Percentiles rank a stretch among this genome's conserved stretches.
Conservation (phyloP, 2,329 filamentous ascomycete species). For the Ceratocystis destructans region DNA sequence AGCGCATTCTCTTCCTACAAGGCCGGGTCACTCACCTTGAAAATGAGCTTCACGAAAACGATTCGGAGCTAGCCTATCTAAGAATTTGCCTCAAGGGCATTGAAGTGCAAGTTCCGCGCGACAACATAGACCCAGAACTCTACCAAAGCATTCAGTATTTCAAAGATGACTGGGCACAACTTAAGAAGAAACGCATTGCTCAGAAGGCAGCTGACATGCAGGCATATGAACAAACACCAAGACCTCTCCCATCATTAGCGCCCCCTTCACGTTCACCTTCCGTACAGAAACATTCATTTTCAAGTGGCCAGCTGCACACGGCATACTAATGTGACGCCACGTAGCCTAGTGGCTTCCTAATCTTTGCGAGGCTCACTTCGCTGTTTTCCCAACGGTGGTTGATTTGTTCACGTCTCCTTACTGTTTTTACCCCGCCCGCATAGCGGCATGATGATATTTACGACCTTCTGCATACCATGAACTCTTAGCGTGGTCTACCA, state of each 20-base stretch:
- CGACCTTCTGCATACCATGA: conserved; percentile 2
- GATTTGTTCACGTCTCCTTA: background rate
- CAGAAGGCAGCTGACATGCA: background rate
- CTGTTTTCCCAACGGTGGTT: background rate
- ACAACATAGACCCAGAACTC: conserved; percentile 44
- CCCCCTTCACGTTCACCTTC: background rate
- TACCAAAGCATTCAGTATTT: conserved; percentile 45
- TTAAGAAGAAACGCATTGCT: conserved; percentile 33
- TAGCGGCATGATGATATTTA: conserved; percentile 2
- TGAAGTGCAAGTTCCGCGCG: conserved; percentile 42
- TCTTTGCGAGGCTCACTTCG: background rate
- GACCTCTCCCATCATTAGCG: background rate
- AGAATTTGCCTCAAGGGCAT: conserved; percentile 49
- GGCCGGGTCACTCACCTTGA: conserved; percentile 45
- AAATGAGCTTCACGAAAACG: conserved; percentile 41
- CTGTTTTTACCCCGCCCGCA: background rate
- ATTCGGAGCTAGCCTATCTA: conserved; percentile 47
- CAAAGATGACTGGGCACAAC: conserved; percentile 44
- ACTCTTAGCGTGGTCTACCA: background rate
- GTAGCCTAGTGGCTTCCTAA: background rate
- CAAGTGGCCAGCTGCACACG: background rate
- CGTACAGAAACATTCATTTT: background rate
- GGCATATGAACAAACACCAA: background rate
- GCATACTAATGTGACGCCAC: background rate
- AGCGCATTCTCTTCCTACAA: conserved; percentile 47